Percentiles rank a stretch among this genome's conserved stretches.
These are phyloP conservation scores for Eucalyptus erythrocorys DNA, from an alignment of 345 rosid genomes.

Conservation along the genomic window DNA sequence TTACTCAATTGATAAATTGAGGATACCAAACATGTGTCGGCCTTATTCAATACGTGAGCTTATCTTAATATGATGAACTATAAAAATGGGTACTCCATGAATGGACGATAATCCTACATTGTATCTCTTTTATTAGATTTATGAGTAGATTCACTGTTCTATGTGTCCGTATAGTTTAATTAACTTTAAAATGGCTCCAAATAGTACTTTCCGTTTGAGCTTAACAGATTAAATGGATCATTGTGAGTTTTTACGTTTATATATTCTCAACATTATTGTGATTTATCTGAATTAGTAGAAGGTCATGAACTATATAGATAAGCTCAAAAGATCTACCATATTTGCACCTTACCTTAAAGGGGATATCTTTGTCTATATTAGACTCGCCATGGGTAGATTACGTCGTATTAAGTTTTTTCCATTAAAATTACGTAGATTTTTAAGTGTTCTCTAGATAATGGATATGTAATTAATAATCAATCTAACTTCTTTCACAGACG, in stretches of 20 bases:
- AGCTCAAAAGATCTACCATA: not conserved
- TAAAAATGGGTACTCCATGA: not conserved
- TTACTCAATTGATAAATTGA: not conserved
- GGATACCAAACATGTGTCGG: not conserved
- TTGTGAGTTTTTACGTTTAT: not conserved
- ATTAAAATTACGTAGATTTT: not conserved
- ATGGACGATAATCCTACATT: not conserved
- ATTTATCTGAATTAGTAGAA: not conserved
- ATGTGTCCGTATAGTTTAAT: not conserved
- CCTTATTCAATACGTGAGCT: not conserved
- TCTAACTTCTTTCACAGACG: not conserved
- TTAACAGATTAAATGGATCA: not conserved
- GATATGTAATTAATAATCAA: not conserved
- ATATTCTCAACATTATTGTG: not conserved
- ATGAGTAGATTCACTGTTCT: not conserved
- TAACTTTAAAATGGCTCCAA: not conserved
- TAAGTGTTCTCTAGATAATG: not conserved
- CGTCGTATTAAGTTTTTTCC: not conserved
- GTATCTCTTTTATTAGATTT: not conserved
- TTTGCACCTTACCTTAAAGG: not conserved
- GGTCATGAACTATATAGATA: not conserved
- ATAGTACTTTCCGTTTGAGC: not conserved
- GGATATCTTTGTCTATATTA: not conserved
- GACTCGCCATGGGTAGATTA: not conserved
- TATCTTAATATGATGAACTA: not conserved